Conservation (phyloP, 495 filamentous ascomycete species). For the Tuber borchii region DNA sequence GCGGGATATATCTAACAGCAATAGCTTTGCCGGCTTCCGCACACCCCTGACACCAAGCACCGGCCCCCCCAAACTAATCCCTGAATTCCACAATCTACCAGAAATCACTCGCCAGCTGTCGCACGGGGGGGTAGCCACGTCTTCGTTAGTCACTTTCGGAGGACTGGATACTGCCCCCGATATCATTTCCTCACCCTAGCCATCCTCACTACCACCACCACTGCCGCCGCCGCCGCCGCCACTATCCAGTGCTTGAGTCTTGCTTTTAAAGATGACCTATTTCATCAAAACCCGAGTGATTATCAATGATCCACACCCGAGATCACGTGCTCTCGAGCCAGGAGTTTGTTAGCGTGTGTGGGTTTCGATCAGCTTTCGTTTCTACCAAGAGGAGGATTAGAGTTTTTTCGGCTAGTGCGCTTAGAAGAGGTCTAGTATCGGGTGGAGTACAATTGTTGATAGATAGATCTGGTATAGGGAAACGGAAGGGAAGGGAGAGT, state of each 20-base stretch:
- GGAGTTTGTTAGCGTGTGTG: not conserved
- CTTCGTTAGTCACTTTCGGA: not conserved
- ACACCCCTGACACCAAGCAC: not conserved
- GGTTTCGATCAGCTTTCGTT: not conserved
- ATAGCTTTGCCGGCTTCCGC: constrained; percentile 23
- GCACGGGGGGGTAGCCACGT: not conserved
- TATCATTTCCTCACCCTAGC: not conserved
- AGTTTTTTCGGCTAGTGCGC: not conserved
- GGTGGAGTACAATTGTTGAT: not conserved
- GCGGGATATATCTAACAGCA: not conserved
- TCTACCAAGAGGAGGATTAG: not conserved
- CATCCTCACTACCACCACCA: no score
- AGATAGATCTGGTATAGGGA: not conserved
- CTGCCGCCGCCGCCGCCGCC: not conserved
- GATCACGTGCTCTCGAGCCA: not conserved
- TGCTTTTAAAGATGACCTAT: not conserved
- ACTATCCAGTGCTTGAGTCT: not conserved
- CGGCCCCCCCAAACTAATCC: not conserved
- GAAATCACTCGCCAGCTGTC: constrained; percentile 16
- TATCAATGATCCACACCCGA: not conserved
- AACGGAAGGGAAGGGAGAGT: not conserved
- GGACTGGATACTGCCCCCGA: not conserved
- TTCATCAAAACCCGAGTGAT: not conserved
- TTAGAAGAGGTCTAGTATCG: not conserved
- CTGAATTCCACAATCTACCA: constrained; percentile 18